Evolutionary conservation across 495 filamentous ascomycete species (phyloP), one percentile per base, ranked within the genome.

Genomic region (Penicillium taxi): DNA sequence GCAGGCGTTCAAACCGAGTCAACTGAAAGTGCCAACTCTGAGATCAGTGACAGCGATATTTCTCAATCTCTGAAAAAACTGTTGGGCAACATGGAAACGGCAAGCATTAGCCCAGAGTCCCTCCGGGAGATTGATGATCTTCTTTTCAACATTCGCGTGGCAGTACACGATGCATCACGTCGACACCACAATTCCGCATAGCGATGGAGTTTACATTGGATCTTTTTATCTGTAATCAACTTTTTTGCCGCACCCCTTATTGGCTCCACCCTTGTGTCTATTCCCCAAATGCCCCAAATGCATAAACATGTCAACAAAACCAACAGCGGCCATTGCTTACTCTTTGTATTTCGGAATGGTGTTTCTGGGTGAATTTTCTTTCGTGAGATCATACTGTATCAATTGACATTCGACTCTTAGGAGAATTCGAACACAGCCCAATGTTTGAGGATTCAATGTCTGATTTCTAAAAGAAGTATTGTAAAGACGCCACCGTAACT

Each of bases 141-240:
- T 49, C 70, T 82, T 41, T 78, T 81, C 62, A 75, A 82, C 50
- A 73, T 80, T 48, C 77, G 74, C 39, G 67, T 74, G 39, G 73
- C 77, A 47, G 59, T 80, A 44, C 77, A 78, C 47, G 73, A 77
- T 33, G 81, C 78, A 23, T 69, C 70, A 41, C 64, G 61, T 48
- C 68, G 78, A 41, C 45, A 58, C 46, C 50, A 52, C 29, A 23
- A 27, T 55, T 50, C 48, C 55, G 64, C 64, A 67, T 67, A 67
- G 64, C 64, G 61, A 59, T 44, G 64, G 64, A 55, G 64, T 67
- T 53, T 16, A 33, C n/a, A 21, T 29, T 17, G 30, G 35, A 29
- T 49, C 16, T 33, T 37, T 48, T 42, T 31, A 9, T 47, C 32
- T 45, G 31, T 35, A n/a, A 19, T 39, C 15, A 28, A 44, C 39